Evolutionary conservation across 2,329 filamentous ascomycete genomes (phyloP), one percentile per base, ranked within the genome.

Genomic region (Gaeumannomyces tritici): DNA sequence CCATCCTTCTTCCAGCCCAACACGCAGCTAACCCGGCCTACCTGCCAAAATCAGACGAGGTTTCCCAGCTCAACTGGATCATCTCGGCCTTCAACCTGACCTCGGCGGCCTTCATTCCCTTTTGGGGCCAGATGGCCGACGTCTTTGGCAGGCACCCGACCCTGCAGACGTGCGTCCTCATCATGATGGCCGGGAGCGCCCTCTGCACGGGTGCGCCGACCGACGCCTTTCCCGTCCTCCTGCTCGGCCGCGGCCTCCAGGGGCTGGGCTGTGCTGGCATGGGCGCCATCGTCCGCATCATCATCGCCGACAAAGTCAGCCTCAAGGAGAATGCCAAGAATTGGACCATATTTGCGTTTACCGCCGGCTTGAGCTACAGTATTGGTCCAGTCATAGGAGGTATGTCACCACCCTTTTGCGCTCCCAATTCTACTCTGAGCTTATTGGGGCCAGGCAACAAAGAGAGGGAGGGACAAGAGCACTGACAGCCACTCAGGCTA

Each of bases 21-120:
- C 55, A 58, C 9, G 35, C 42, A 60, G 63, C 65, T n/a, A 6
- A 47, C 7, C 42, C 42, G 35, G 35, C 12, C 35, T 15, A 8
- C 35, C 42, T 47, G 42, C 5, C 1, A 4, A 13, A n/a, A 28
- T 24, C 61, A 80, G 80, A 78, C 64, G 71, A 84, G 69, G 69
- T 84, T 6, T 77, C 80, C 24, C 81, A 86, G 66, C 76, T 87
- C 1, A 88, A 87, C 68, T 89, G 86, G 85, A 87, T 90, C 68
- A 82, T 89, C 21, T 86, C 87, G 0, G 78, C 85, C 13, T 90
- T 89, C 72, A 89, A 86, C 60, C 75, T 90, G 15, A 87, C 85
- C 0, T 83, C 84, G 0, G 85, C 86, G 2, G 81, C 86, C 1
- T 89, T 89, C 66, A 85, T 89, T 12, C 86, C 86, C 4, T 80